Evolutionary conservation across 169 alveolate species (phyloP), one percentile per base, ranked within the genome.

Genomic region (Plasmodium relictum): DNA sequence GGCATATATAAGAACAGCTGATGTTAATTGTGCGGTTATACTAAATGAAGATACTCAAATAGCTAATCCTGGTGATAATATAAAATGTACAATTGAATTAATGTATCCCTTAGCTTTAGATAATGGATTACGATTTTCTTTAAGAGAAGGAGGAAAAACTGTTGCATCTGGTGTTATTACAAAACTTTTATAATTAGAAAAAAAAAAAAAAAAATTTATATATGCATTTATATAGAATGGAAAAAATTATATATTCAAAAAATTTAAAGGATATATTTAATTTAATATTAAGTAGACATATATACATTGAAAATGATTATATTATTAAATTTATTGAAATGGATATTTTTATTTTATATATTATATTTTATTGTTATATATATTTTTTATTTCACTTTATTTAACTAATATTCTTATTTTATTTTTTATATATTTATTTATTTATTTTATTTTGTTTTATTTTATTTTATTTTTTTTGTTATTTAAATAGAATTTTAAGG

Each of bases 71-170:
- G 95, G 96, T 10, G 98, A 96, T 62, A 94, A 78, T 61, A 87
- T 96, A n/a, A 65, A 86, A 12, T 89, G 97, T 71, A 85, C 85
- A 6, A 93, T 97, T 73, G 95, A 96, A 76, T 94, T 96, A 44
- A 73, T 93, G 74, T 87, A 92, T 9, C 98, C 97, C 7, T 85
- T 95, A 71, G 97, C 98, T 2, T 70, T 96, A 18, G 92, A 92
- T 45, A 86, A 76, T 42, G 97, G 98, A 7, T 89, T 95, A 44
- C 97, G 99, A 59, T 98, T 98, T 70, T 98, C 99, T 3, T 88
- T 98, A n/a, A 87, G 99, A 50, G 99, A 97, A 76, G 99, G 99
- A 9, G 99, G 98, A 5, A 95, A 89, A 88, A 97, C 99, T 4
- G 98, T 97, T 14, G 99, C 99, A 12, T 96, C 98, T 1, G 99